These are phyloP conservation scores for Paramecium octaurelia DNA, from an alignment of 73 alveolate genomes.

Conservation along the genomic window DNA sequence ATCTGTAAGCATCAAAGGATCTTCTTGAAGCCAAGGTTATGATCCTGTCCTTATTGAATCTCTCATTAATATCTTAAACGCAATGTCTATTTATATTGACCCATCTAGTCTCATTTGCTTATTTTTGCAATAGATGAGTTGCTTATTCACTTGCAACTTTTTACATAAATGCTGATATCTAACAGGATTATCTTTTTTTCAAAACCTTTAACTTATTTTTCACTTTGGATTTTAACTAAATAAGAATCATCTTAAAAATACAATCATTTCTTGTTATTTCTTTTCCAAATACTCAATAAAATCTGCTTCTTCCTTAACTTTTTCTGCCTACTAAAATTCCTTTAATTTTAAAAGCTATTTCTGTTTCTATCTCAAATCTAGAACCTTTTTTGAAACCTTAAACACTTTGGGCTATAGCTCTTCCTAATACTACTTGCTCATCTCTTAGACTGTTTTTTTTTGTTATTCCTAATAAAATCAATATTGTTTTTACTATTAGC, in stretches of 20 bases:
- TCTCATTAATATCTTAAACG: neutral
- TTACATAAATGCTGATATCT: neutral
- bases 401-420: neutral
- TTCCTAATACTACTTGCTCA: neutral
- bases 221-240: neutral
- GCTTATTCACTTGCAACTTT: neutral
- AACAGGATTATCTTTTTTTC: neutral
- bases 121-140: neutral
- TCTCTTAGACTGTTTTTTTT: neutral
- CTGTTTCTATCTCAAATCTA: neutral
- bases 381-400: neutral
- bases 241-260: neutral
- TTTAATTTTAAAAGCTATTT: neutral
- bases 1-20: neutral
- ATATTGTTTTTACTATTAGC: neutral
- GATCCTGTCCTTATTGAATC: neutral
- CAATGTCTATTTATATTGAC: neutral
- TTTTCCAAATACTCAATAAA: neutral
- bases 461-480: neutral
- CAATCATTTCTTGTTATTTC: neutral
- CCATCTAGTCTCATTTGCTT: neutral
- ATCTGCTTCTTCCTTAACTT: constrained; percentile 3
- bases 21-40: neutral
- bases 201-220: neutral
- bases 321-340: neutral